Evolutionary conservation across 495 filamentous ascomycete genomes (phyloP).

Genomic region (Neurospora hispaniola): DNA sequence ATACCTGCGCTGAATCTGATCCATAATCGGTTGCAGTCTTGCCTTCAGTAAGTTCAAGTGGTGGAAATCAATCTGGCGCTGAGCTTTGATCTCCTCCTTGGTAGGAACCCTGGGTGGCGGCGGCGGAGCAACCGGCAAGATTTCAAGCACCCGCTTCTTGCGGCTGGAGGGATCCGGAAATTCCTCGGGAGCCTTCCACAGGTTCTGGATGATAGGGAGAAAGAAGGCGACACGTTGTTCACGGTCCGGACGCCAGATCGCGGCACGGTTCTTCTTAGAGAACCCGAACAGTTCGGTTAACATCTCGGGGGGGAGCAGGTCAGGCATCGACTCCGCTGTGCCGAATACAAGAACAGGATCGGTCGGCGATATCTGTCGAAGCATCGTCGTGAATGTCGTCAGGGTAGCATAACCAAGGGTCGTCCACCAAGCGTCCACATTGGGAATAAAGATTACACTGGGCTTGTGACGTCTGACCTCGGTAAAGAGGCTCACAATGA

Average conservation of each 20-base stretch:
- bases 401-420: constrained; percentile 52
- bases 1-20: constrained; percentile 77
- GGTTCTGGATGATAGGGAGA: constrained; percentile 53
- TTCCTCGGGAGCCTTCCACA: constrained; percentile 66
- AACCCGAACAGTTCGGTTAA: constrained; percentile 73
- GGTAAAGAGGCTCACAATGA: constrained; percentile 77
- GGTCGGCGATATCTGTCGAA: constrained; percentile 68
- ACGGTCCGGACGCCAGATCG: constrained; percentile 51
- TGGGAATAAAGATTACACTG: constrained; percentile 89
- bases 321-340: constrained; percentile 54
- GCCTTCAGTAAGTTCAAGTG: constrained; percentile 77
- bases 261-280: constrained; percentile 64
- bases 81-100: constrained; percentile 68
- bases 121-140: constrained; percentile 62
- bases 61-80: constrained; percentile 70
- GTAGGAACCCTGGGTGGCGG: constrained; percentile 50
- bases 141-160: constrained; percentile 72
- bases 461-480: constrained; percentile 92
- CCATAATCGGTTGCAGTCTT: constrained; percentile 84
- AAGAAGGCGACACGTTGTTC: constrained; percentile 69
- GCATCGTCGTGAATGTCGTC: constrained; percentile 66
- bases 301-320: constrained; percentile 44
- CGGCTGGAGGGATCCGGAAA: constrained; percentile 80
- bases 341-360: constrained; percentile 84
- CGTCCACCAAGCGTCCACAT: constrained; percentile 75